A percentile compares a stretch with the other conserved stretches of the same genome.
Conservation (phyloP, 768 basidiomycete genomes). For the Trametes cinnabarina region DNA sequence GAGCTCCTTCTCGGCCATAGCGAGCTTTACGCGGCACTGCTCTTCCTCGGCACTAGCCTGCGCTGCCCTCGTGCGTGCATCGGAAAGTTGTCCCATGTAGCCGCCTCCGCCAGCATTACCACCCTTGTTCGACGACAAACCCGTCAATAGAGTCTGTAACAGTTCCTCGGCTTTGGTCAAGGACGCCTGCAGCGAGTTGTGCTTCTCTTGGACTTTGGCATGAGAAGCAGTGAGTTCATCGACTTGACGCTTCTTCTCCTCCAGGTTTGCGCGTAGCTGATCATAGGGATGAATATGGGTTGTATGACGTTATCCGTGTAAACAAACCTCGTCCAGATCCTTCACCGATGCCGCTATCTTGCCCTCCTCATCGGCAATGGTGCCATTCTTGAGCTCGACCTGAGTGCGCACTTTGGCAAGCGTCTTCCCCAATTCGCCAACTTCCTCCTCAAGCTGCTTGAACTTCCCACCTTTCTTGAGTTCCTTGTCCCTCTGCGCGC, state of each 20-base stretch:
- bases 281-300: no score
- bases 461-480: constrained; percentile 91
- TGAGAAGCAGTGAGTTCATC: constrained; percentile 53
- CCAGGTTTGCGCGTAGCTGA: constrained; percentile 57
- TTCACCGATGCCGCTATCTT: constrained; percentile 50
- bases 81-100: constrained; percentile 94
- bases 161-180: constrained; percentile 83
- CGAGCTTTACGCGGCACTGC: constrained; percentile 72
- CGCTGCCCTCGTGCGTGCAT: constrained; percentile 71
- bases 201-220: constrained; percentile 63
- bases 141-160: constrained; percentile 92
- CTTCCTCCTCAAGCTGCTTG: constrained; percentile 79
- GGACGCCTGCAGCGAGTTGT: constrained; percentile 56
- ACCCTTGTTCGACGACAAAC: constrained; percentile 68
- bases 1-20: constrained; percentile 76
- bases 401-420: constrained; percentile 83
- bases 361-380: constrained; percentile 76
- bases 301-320: no score
- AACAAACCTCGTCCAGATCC: constrained; percentile 58
- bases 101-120: constrained; percentile 83
- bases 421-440: constrained; percentile 72
- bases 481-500: constrained; percentile 79
- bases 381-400: constrained; percentile 73
- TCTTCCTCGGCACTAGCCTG: constrained; percentile 83
- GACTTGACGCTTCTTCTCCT: constrained; percentile 61